These are phyloP conservation scores for Leccinum barrowsii DNA, from an alignment of 768 basidiomycete species.

Conservation along the genomic window DNA sequence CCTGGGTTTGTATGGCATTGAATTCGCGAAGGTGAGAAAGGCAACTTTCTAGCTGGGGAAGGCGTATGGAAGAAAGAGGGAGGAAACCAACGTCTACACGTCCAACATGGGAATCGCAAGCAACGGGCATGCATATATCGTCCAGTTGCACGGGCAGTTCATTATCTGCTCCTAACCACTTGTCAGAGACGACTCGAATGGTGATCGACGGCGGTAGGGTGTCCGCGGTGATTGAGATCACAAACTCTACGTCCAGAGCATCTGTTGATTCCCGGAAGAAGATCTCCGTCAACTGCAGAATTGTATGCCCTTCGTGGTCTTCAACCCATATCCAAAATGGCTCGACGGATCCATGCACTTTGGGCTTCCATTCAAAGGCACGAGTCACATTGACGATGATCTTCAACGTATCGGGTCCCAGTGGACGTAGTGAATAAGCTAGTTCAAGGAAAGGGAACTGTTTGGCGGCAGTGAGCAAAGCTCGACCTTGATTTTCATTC, in stretches of 20 bases:
- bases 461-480: constrained; percentile 73
- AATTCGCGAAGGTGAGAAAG: constrained; percentile 49
- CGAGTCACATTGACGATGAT: constrained; percentile 62
- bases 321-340: constrained; percentile 98
- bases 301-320: constrained; percentile 73
- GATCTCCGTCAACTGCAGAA: constrained; percentile 77
- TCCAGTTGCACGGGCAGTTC: constrained; percentile 62
- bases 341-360: constrained; percentile 70
- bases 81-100: constrained; percentile 77
- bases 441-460: constrained; percentile 79
- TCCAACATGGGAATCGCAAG: constrained; percentile 53
- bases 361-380: constrained; percentile 77
- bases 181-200: constrained; percentile 81
- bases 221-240: constrained; percentile 66
- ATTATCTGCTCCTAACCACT: constrained; percentile 91
- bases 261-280: constrained; percentile 66
- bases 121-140: constrained; percentile 69
- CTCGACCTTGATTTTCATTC: constrained; percentile 80
- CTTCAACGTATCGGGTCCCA: constrained; percentile 80
- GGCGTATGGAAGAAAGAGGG: constrained; percentile 48
- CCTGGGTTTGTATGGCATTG: constrained; percentile 87
- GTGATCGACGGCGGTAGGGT: constrained; percentile 62
- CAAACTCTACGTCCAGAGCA: constrained; percentile 64
- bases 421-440: constrained; percentile 68
- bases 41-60: constrained; percentile 42